Percentiles rank a stretch among this genome's conserved stretches.
phyloP scores from a whole-genome alignment of 441 rosid genomes.

The Populus hybrid region DNA sequence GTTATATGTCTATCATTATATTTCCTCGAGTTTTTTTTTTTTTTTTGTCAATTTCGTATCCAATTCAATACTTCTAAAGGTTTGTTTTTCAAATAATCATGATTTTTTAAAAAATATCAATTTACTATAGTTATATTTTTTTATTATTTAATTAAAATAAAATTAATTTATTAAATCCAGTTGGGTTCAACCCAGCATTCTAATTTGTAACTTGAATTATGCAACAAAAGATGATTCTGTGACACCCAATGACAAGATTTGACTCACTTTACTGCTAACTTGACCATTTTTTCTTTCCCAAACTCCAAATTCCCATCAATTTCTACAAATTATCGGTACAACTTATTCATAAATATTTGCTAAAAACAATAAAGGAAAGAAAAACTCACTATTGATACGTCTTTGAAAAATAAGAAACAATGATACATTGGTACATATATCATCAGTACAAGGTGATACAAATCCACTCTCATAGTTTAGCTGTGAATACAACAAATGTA shows the following conservation, averaged over 20 bases:
- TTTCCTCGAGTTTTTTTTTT: no score
- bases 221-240: neutral
- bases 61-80: no score
- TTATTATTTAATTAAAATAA: no score
- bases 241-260: neutral
- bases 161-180: no score
- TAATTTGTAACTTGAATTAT: neutral
- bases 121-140: no score
- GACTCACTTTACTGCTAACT: neutral
- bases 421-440: neutral
- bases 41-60: no score
- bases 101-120: no score
- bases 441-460: neutral
- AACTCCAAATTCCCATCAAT: neutral
- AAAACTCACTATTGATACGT: neutral
- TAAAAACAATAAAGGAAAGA: neutral
- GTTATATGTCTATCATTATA: no score
- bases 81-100: no score
- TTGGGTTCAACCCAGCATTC: neutral
- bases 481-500: neutral
- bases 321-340: neutral
- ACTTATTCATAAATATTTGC: neutral
- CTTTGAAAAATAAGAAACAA: neutral
- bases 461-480: neutral
- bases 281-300: neutral